Conservation (phyloP, 139 green algal species). For the Micractinium sp. region DNA sequence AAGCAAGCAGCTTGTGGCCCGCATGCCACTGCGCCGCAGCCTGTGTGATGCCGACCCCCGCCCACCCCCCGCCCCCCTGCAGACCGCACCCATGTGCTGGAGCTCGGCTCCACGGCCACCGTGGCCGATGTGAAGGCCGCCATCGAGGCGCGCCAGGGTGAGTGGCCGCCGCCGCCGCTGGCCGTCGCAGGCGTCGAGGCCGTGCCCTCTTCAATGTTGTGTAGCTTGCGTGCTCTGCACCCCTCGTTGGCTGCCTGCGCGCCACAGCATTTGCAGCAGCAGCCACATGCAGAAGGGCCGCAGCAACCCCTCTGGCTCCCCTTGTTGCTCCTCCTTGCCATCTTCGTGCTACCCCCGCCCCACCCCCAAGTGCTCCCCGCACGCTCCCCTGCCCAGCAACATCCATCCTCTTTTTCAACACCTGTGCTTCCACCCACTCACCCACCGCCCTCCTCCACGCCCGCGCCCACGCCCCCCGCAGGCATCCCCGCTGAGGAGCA, state of each 20-base stretch:
- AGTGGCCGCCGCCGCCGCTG: conserved; percentile 23
- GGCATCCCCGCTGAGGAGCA: conserved; percentile 76
- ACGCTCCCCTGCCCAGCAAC: neutral
- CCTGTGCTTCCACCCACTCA: neutral
- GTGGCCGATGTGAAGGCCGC: conserved; percentile 84
- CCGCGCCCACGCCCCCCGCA: conserved; percentile 25
- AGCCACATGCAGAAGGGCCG: no score
- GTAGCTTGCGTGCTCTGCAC: no score
- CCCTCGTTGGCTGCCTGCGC: no score
- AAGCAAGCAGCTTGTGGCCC: neutral
- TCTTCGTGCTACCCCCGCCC: no score
- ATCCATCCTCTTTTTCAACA: neutral
- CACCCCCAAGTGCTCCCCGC: no score
- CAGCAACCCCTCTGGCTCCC: no score
- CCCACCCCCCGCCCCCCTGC: conserved; percentile 8
- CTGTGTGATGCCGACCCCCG: neutral
- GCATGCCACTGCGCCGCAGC: neutral
- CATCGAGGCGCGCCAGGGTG: conserved; percentile 79
- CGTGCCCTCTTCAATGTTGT: no score
- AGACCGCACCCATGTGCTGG: conserved; percentile 84
- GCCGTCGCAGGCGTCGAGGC: no score
- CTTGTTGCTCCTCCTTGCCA: no score
- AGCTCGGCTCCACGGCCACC: conserved; percentile 68
- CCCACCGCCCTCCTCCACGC: neutral
- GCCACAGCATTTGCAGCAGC: no score